phyloP scores from a whole-genome alignment of 1,139 yeast species.

The Sugiyamaella pinicola region DNA sequence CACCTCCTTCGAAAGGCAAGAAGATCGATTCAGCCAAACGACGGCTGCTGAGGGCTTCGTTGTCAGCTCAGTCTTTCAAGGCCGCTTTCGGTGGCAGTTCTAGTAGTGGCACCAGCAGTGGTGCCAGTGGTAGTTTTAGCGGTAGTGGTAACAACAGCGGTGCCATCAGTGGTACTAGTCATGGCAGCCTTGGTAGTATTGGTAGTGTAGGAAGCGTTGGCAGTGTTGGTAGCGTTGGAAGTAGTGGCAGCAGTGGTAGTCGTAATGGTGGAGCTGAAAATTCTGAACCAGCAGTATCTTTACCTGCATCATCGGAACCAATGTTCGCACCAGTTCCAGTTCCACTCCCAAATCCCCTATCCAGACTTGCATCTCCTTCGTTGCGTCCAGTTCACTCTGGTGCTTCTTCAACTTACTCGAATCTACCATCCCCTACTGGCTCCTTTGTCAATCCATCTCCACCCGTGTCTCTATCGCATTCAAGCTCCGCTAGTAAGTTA shows the following conservation, averaged over 20 bases:
- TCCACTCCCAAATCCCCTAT: slow-evolving; percentile 1
- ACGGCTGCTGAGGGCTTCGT: slow-evolving; percentile 15
- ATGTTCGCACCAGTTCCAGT: slow-evolving; percentile 2
- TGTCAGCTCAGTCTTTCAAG: slow-evolving; percentile 23
- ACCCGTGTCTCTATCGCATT: not conserved
- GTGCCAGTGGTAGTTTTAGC: not conserved
- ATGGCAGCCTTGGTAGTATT: not conserved
- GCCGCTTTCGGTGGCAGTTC: slow-evolving; percentile 14
- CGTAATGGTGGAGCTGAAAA: not conserved
- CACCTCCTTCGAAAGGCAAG: slow-evolving; percentile 1
- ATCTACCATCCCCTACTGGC: slow-evolving; percentile 9
- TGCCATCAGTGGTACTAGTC: not conserved
- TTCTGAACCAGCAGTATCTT: not conserved
- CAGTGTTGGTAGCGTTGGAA: not conserved
- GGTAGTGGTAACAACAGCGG: not conserved
- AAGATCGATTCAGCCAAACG: slow-evolving; percentile 11
- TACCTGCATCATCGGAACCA: not conserved
- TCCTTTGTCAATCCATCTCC: not conserved
- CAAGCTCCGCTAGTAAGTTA: slow-evolving; percentile 1
- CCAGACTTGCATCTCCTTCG: slow-evolving; percentile 2
- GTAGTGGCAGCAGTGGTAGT: not conserved
- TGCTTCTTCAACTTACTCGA: slow-evolving; percentile 10
- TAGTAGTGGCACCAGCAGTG: not conserved
- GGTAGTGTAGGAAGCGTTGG: not conserved
- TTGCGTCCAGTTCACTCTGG: slow-evolving; percentile 15